Percentiles rank a stretch among this genome's conserved stretches.
These are phyloP conservation scores for Aspergillus sp. DNA, from an alignment of 2,329 filamentous ascomycete genomes.

Conservation along the genomic window DNA sequence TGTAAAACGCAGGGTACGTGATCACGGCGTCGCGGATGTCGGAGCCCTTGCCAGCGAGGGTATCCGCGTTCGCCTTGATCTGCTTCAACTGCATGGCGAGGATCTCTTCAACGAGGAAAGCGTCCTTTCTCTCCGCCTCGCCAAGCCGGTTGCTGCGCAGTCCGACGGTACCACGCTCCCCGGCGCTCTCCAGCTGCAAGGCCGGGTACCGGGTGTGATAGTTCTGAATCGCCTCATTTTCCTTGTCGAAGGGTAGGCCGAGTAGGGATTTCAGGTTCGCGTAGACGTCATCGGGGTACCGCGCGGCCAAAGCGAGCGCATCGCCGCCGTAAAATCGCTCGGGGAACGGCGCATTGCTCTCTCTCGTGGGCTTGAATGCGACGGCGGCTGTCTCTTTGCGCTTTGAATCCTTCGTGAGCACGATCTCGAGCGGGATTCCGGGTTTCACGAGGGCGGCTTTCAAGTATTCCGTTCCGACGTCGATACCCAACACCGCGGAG, in stretches of 20 bases:
- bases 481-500: constrained; percentile 83
- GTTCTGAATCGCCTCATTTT: constrained; percentile 57
- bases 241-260: constrained; percentile 59
- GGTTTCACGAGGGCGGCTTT: constrained; percentile 96
- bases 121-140: constrained; percentile 61
- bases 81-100: constrained; percentile 95
- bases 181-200: constrained; percentile 61
- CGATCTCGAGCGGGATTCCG: constrained; percentile 94
- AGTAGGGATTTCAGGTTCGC: constrained; percentile 88
- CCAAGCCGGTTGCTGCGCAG: constrained; percentile 74
- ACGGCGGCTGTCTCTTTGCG: constrained; percentile 91
- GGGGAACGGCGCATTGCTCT: constrained; percentile 68
- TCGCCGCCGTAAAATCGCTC: constrained; percentile 91
- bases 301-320: constrained; percentile 78
- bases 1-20: constrained; percentile 88
- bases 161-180: constrained; percentile 66
- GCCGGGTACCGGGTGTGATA: constrained; percentile 78
- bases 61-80: constrained; percentile 83
- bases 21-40: constrained; percentile 79
- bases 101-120: constrained; percentile 82
- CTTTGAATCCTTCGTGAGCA: constrained; percentile 95
- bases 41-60: constrained; percentile 71
- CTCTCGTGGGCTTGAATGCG: constrained; percentile 83
- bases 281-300: constrained; percentile 92
- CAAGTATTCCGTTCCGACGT: constrained; percentile 94